Evolutionary conservation across 371 early-diverging fungal genomes (phyloP), one percentile per base, ranked within the genome.

Genomic region (Sporodiniella umbellata): DNA sequence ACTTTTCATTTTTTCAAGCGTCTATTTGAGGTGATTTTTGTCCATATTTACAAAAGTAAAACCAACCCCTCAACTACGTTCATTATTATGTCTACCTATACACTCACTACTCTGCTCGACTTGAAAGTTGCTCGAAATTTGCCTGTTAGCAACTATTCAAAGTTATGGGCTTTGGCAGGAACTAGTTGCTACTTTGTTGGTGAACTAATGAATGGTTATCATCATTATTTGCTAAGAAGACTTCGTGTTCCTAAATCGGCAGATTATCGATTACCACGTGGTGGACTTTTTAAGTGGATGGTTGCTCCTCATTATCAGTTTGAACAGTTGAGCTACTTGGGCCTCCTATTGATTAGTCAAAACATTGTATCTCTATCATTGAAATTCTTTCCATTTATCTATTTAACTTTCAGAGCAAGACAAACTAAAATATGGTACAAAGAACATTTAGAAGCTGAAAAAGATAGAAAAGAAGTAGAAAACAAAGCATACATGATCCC

Each of bases 401-500:
- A 65, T 38, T 33, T 65, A n/a, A 57, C 66, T 15, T 19, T 54
- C 22, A 50, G 66, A 39, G 53, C 66, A 21, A 26, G 19, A 8
- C 39, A 51, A 15, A 65, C 66, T 10, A 50, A 45, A 23, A 54
- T 45, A 45, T 65, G 66, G 66, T 65, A 65, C 33, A 19, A 18
- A 1, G 12, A 19, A 5, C 24, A 56, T 30, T 46, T 64, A 2
- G 22, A 38, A 10, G 54, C 45, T 8, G 22, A 42, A 2, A 10
- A 48, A n/a, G 56, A 58, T 19, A 42, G 35, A 19, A 11, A 19
- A n/a, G 51, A 45, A 3, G 31, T 56, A 21, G 4, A 37, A 15
- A 46, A 45, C 17, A 54, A 55, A 24, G 53, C 55, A 14, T 45
- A 49, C 4, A 26, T 64, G 23, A 51, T 64, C 35, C 64, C 64